Conservation (phyloP, 257 asterid genomes). For the Marsdenia floribunda region DNA sequence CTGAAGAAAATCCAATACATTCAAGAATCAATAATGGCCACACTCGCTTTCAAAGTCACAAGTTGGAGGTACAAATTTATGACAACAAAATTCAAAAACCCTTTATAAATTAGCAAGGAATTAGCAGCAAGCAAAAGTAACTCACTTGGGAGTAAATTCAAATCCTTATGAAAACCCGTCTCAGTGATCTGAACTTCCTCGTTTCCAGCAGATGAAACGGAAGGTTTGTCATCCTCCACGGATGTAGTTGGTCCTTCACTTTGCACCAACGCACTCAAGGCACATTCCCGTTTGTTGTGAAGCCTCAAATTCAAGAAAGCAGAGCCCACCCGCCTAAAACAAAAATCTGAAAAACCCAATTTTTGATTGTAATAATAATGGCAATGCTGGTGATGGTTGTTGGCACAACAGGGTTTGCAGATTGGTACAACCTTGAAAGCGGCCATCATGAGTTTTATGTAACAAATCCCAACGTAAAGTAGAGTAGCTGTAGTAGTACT, state of each 20-base stretch:
- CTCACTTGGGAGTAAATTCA: conserved; percentile 81
- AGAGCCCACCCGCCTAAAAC: conserved; percentile 19
- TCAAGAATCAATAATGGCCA: background rate
- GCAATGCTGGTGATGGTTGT: conserved; percentile 3
- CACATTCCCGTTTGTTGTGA: conserved; percentile 48
- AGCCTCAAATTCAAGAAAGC: conserved; percentile 38
- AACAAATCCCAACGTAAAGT: conserved; percentile 30
- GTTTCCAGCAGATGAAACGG: conserved; percentile 27
- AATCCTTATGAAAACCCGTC: conserved; percentile 57
- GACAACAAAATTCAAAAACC: background rate
- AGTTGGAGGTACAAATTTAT: background rate
- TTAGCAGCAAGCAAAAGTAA: conserved; percentile 11
- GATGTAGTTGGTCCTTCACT: conserved; percentile 44
- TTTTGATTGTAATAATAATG: conserved; percentile 12
- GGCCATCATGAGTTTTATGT: conserved; percentile 30
- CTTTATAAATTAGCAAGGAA: background rate
- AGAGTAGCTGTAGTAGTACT: background rate
- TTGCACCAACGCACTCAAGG: conserved; percentile 22
- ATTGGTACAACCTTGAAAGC: conserved; percentile 45
- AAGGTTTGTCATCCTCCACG: conserved; percentile 52
- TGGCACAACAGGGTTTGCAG: conserved; percentile 29
- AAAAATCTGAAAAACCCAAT: conserved; percentile 34
- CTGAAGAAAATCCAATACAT: background rate
- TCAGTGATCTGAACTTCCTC: conserved; percentile 34
- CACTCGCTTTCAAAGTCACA: background rate